Evolutionary conservation across 805 yeast genomes (phyloP).

Genomic region (Pichia scutulata): DNA sequence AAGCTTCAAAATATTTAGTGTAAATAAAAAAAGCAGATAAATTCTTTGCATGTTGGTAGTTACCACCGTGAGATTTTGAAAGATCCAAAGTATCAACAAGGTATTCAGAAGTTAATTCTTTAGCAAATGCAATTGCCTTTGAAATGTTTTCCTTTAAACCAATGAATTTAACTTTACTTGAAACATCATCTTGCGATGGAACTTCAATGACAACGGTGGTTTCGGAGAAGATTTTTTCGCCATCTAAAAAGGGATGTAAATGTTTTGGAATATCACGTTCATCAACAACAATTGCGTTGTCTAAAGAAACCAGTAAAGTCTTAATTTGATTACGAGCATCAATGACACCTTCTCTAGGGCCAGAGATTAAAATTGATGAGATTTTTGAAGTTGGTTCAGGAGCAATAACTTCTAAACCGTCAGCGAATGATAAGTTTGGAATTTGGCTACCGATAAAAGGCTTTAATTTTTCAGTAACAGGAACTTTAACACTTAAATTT

Average conservation of each 20-base stretch:
- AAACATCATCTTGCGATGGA: constrained; percentile 38
- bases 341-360: constrained; percentile 62
- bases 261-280: constrained; percentile 57
- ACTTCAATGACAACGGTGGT: constrained; percentile 50
- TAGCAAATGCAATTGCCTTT: constrained; percentile 57
- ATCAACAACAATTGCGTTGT: constrained; percentile 40
- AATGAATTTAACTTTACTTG: constrained; percentile 46
- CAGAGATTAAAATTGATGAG: constrained; percentile 45
- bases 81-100: constrained; percentile 68
- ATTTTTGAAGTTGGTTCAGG: constrained; percentile 32
- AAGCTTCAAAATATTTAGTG: constrained; percentile 39
- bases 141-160: constrained; percentile 52
- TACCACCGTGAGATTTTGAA: constrained; percentile 82
- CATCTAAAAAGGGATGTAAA: constrained; percentile 63
- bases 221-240: constrained; percentile 42
- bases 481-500: constrained; percentile 41
- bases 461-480: constrained; percentile 35
- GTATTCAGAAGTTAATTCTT: constrained; percentile 50
- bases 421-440: constrained; percentile 15
- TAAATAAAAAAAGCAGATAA: constrained; percentile 60
- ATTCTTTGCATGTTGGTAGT: constrained; percentile 65
- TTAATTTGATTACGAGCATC: constrained; percentile 46
- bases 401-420: constrained; percentile 23
- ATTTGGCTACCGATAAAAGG: constrained; percentile 38
- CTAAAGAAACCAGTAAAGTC: constrained; percentile 36